Evolutionary conservation across 129 eudicot species (phyloP).

Genomic region (Helianthus tuberosus): DNA sequence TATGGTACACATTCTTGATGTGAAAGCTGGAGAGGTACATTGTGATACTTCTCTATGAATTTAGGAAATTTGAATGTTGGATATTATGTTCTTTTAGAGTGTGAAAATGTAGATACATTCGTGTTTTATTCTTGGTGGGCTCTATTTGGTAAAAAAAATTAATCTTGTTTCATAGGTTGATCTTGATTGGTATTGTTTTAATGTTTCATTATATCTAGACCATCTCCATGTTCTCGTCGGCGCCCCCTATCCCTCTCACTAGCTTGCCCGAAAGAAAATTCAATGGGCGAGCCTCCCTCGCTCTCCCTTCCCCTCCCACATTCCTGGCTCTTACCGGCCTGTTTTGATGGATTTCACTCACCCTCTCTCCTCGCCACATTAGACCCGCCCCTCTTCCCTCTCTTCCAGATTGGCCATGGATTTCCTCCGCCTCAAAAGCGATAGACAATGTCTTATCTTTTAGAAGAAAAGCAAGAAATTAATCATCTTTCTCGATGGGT

Average conservation of each 20-base stretch:
- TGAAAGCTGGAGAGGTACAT: conserved; percentile 57
- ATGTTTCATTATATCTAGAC: neutral
- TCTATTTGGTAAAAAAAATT: conserved; percentile 8
- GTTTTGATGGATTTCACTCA: too few relatives aligned
- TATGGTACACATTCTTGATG: conserved; percentile 45
- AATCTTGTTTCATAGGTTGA: neutral
- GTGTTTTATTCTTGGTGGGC: conserved; percentile 2
- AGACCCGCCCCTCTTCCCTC: too few relatives aligned
- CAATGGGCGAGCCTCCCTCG: too few relatives aligned
- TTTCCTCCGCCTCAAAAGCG: too few relatives aligned
- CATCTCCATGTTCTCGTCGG: neutral
- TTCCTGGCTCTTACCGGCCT: too few relatives aligned
- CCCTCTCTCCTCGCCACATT: too few relatives aligned
- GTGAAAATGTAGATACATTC: neutral
- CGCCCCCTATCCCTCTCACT: too few relatives aligned
- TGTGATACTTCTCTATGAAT: neutral
- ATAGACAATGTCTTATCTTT: neutral
- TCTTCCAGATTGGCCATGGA: too few relatives aligned
- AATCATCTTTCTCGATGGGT: neutral
- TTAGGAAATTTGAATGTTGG: neutral
- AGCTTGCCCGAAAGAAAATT: too few relatives aligned
- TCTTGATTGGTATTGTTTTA: neutral
- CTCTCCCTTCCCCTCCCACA: too few relatives aligned
- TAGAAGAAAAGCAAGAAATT: neutral
- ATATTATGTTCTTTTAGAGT: neutral